A percentile compares a stretch with the other conserved stretches of the same genome.
phyloP scores from a whole-genome alignment of 345 rosid genomes.

The Heritiera fomes region DNA sequence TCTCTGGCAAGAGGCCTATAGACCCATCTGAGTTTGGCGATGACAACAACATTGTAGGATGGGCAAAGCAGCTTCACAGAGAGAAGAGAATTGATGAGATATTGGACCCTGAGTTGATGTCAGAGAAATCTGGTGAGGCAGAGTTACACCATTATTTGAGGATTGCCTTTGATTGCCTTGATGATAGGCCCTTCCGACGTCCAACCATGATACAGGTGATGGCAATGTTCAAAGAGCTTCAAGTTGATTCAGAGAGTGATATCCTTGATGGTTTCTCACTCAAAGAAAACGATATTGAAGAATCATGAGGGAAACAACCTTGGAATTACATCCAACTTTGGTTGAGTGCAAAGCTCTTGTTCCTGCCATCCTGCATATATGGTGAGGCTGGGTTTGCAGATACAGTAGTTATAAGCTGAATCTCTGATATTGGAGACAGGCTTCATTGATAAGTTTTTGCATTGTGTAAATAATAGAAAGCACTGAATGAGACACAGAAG shows the following conservation, averaged over 20 bases:
- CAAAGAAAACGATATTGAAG: constrained; percentile 63
- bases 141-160: constrained; percentile 71
- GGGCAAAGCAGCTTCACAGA: constrained; percentile 84
- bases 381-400: constrained; percentile 1
- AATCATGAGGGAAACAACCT: constrained; percentile 55
- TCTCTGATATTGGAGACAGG: constrained; percentile 1
- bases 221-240: constrained; percentile 96
- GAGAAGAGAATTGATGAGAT: constrained; percentile 67
- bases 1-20: constrained; percentile 90
- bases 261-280: constrained; percentile 70
- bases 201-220: constrained; percentile 98
- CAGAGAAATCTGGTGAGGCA: constrained; percentile 48
- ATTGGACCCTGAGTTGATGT: constrained; percentile 62
- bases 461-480: constrained; percentile 52
- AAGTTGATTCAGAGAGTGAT: constrained; percentile 75
- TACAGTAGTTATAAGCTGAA: background rate
- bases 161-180: constrained; percentile 89
- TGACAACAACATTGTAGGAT: constrained; percentile 91
- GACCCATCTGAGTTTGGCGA: constrained; percentile 82
- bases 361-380: constrained; percentile 1
- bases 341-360: constrained; percentile 5
- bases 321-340: constrained; percentile 28
- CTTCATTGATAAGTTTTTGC: constrained; percentile 21
- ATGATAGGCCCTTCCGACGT: constrained; percentile 77
- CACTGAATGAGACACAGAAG: constrained; percentile 32